Base-by-base conservation (phyloP, 2,329 filamentous ascomycete genomes). In the Alternaria tenuissima region DNA sequence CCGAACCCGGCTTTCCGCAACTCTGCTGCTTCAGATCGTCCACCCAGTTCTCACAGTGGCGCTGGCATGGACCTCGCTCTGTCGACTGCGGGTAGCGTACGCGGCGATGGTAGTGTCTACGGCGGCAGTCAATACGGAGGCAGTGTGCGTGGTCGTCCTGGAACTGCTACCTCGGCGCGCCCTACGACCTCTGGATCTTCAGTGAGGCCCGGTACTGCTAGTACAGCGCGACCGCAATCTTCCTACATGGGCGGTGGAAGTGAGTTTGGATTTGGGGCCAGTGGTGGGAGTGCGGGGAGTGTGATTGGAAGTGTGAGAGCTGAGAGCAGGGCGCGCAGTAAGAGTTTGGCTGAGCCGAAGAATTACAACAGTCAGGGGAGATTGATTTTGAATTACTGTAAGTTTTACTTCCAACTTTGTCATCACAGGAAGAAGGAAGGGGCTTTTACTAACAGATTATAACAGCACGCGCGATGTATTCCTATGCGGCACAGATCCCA, bases 401-500 rank as follows among this genome's bases (percentile, higher is more conserved):
- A 89, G 93, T 86, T 16, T 6, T 28, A n/a, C 4, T 12, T 11
- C 49, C 6, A 30, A 11, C 8, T 30, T 11, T 30, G 9, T 30
- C 24, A 26, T 26, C 24, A 26, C 24, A 26, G 24, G 24, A 26
- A 24, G 24, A 24, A 26, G 28, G 28, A 24, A 24, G 11, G 7
- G 8, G 14, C 3, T 9, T n/a, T 5, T 16, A 11, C 52, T 59
- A 46, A 59, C 18, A 6, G 11, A 42, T 12, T 1, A 14, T 22
- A 11, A 57, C 70, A 98, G 95, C 95, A 55, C 91, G 94, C 42
- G 94, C 95, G 26, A 86, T 97, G 83, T 99, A 98, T 79, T 89
- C 92, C 82, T 99, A 99, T 78, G 89, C 91, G 74, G 93, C 95
- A 3, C 94, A 93, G 22, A 99, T 99, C 59, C 93, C 94, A 0